phyloP scores from a whole-genome alignment of 2,329 filamentous ascomycete genomes.

The Fusarium mangiferae region DNA sequence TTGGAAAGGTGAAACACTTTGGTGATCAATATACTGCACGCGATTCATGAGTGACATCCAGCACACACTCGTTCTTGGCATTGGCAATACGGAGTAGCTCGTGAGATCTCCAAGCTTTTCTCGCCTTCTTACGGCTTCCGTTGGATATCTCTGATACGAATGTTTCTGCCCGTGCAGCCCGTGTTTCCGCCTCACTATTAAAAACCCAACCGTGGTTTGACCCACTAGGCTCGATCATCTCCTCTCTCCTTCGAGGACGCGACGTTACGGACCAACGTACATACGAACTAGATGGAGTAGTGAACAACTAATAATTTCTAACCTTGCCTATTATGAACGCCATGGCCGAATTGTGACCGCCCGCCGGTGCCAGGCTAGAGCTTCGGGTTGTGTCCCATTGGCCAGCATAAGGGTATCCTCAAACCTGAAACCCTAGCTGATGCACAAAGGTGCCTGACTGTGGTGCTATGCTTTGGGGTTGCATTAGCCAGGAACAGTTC shows the following conservation, averaged over 20 bases:
- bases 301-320: conserved; percentile 35
- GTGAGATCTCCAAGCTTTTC: conserved; percentile 18
- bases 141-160: conserved; percentile 28
- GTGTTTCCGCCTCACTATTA: conserved; percentile 30
- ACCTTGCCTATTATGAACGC: conserved; percentile 38
- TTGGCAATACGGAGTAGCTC: not conserved
- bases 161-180: conserved; percentile 24
- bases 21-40: conserved; percentile 10
- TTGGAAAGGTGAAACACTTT: conserved; percentile 41
- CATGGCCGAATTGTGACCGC: conserved; percentile 42
- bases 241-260: conserved; percentile 23
- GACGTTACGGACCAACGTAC: conserved; percentile 21
- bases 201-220: conserved; percentile 8
- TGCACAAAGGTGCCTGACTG: conserved; percentile 46
- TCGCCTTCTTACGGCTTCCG: conserved; percentile 19
- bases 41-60: conserved; percentile 21
- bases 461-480: conserved; percentile 41
- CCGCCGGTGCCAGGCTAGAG: conserved; percentile 27
- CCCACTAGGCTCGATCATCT: conserved; percentile 31
- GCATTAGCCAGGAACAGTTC: conserved; percentile 46
- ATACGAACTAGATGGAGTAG: not conserved
- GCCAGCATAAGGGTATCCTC: conserved; percentile 20
- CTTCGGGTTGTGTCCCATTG: conserved; percentile 47
- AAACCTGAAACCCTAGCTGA: conserved; percentile 51
- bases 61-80: conserved; percentile 17